Percentiles rank a stretch among this genome's conserved stretches.
phyloP scores from a whole-genome alignment of 2,329 filamentous ascomycete genomes.

The Colletotrichum sublineola region DNA sequence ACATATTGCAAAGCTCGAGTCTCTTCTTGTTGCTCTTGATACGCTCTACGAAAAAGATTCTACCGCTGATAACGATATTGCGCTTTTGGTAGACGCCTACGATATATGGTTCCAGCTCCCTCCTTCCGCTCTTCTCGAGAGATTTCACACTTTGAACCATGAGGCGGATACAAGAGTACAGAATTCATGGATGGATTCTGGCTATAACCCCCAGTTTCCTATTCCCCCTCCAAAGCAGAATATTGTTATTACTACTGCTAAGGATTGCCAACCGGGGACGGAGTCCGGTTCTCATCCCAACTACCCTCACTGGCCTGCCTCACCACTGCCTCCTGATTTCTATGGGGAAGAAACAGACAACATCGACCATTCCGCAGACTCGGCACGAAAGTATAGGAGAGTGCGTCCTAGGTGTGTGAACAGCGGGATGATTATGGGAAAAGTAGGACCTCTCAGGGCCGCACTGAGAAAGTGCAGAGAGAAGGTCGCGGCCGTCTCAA shows the following conservation, averaged over 20 bases:
- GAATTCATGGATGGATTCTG: constrained; percentile 44
- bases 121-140: constrained; percentile 51
- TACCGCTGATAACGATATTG: constrained; percentile 49
- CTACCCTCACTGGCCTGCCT: constrained; percentile 53
- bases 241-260: constrained; percentile 52
- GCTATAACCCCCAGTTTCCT: constrained; percentile 44
- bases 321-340: constrained; percentile 50
- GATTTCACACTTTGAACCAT: constrained; percentile 52
- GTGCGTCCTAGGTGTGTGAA: constrained; percentile 52
- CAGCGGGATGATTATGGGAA: constrained; percentile 53
- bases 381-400: constrained; percentile 50
- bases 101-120: constrained; percentile 57
- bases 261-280: constrained; percentile 51
- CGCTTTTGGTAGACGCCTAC: constrained; percentile 53
- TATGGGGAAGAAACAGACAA: constrained; percentile 52
- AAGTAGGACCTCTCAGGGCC: constrained; percentile 47
- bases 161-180: constrained; percentile 49
- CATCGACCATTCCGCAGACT: constrained; percentile 46
- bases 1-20: constrained; percentile 54
- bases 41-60: constrained; percentile 45
- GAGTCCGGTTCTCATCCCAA: constrained; percentile 52
- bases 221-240: constrained; percentile 48
- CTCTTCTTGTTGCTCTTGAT: constrained; percentile 49
- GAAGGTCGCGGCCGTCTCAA: constrained; percentile 47
- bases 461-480: constrained; percentile 46